Evolutionary conservation across 345 rosid species (phyloP).

Genomic region (Corchorus capsularis): DNA sequence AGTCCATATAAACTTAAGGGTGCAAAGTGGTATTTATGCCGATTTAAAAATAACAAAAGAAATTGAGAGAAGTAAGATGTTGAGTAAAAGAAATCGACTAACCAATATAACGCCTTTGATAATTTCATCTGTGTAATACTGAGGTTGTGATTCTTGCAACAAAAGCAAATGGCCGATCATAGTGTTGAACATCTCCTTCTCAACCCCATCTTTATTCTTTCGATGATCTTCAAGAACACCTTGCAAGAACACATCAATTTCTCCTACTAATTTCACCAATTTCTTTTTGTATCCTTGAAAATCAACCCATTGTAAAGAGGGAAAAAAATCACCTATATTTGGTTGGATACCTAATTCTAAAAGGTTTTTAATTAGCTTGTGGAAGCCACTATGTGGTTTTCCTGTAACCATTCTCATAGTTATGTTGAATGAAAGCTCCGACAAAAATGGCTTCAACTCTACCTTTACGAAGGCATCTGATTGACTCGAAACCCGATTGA

Average conservation of each 20-base stretch:
- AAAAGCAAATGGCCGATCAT: slow-evolving; percentile 36
- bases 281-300: slow-evolving; percentile 18
- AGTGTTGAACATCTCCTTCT: slow-evolving; percentile 1
- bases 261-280: slow-evolving; percentile 21
- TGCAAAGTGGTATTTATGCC: too few relatives aligned
- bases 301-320: slow-evolving; percentile 7
- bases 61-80: too few relatives aligned
- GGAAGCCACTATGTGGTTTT: slow-evolving; percentile 48
- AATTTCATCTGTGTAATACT: slow-evolving; percentile 28
- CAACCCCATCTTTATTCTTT: background rate
- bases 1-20: too few relatives aligned
- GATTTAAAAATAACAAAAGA: too few relatives aligned
- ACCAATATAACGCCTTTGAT: slow-evolving; percentile 27
- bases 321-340: slow-evolving; percentile 36
- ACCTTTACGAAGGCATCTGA: background rate
- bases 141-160: slow-evolving; percentile 34
- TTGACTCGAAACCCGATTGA: background rate
- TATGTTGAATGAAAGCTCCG: slow-evolving; percentile 31
- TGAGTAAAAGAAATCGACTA: background rate
- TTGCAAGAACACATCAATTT: slow-evolving; percentile 33
- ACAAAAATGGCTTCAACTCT: slow-evolving; percentile 3
- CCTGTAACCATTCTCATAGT: slow-evolving; percentile 50
- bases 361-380: slow-evolving; percentile 38
- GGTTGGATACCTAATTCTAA: slow-evolving; percentile 15
- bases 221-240: slow-evolving; percentile 34